Conservation (phyloP, 805 yeast genomes). For the Lipomyces spencermartinsiae region DNA sequence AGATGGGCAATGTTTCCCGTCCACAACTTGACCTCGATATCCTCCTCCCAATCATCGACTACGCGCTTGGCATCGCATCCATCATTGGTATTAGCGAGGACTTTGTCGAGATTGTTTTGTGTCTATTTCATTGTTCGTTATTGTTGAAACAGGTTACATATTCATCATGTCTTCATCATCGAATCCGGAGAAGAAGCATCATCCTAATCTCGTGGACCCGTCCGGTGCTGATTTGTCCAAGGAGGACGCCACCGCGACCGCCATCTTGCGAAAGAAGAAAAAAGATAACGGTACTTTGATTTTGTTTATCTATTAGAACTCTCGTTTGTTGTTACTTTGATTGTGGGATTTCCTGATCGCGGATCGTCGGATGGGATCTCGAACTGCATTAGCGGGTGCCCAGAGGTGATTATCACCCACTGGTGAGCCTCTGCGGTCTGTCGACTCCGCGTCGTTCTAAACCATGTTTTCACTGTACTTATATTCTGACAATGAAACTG, state of each 20-base stretch:
- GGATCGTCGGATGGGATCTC: background rate
- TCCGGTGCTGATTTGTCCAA: constrained; percentile 69
- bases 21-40: background rate
- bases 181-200: constrained; percentile 43
- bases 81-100: background rate
- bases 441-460: background rate
- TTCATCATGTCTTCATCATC: constrained; percentile 24
- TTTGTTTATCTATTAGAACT: background rate
- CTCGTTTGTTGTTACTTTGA: background rate
- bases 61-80: background rate
- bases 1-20: background rate
- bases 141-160: constrained; percentile 1
- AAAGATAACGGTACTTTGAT: constrained; percentile 73
- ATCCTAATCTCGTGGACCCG: constrained; percentile 58
- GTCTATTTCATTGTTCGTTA: constrained; percentile 6
- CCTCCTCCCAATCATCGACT: background rate
- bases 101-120: constrained; percentile 11
- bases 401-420: constrained; percentile 6
- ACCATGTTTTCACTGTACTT: background rate
- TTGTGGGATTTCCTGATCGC: background rate
- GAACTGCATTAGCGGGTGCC: background rate
- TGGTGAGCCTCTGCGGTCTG: background rate
- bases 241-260: constrained; percentile 86
- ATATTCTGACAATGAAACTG: background rate
- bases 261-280: constrained; percentile 96